Conservation (phyloP, 305 asterid species). For the Solanum hybrid region DNA sequence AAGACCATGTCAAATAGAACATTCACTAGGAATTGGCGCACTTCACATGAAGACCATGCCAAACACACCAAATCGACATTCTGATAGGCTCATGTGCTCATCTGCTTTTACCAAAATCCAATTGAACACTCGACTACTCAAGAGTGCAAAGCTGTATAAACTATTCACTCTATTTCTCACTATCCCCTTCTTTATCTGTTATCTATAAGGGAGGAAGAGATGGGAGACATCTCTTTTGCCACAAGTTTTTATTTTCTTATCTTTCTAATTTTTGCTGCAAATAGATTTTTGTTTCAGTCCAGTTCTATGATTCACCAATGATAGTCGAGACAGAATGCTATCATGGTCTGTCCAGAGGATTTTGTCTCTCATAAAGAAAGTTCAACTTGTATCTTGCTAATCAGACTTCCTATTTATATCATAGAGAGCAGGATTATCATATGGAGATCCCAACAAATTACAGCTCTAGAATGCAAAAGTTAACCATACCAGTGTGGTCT, state of each 20-base stretch:
- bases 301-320: not conserved
- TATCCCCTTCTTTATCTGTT: not conserved
- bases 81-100: not conserved
- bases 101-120: not conserved
- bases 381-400: not conserved
- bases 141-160: not conserved
- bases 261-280: not conserved
- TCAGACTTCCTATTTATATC: not conserved
- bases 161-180: not conserved
- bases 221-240: not conserved
- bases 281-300: not conserved
- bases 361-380: not conserved
- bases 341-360: not conserved
- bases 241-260: not conserved
- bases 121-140: not conserved
- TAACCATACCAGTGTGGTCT: not conserved
- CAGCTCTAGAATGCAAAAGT: not conserved
- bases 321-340: not conserved
- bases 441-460: not conserved
- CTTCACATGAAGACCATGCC: not conserved
- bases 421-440: not conserved
- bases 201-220: not conserved
- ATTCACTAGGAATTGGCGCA: not conserved
- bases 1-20: slow-evolving; percentile 9
- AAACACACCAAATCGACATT: not conserved